phyloP scores from a whole-genome alignment of 2,329 filamentous ascomycete species.

The Hymenoscyphus fraxineus region DNA sequence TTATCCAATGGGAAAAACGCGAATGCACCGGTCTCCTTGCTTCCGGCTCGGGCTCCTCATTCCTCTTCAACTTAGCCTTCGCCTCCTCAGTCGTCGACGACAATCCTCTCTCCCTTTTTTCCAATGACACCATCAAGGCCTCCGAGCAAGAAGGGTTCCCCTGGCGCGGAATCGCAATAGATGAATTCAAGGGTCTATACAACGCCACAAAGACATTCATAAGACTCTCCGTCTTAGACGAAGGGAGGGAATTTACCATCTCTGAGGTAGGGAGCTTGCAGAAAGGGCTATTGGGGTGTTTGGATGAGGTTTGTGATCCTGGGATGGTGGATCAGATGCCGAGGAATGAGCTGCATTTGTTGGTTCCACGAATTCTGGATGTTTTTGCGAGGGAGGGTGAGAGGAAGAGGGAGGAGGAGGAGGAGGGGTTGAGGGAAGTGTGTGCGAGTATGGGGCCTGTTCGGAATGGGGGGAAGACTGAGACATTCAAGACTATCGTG shows the following conservation, averaged over 20 bases:
- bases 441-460: background rate
- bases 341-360: background rate
- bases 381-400: background rate
- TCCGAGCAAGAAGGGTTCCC: background rate
- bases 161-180: background rate
- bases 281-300: background rate
- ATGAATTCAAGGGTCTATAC: background rate
- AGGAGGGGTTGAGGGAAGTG: background rate
- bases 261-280: background rate
- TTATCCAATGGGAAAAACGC: conserved; percentile 1
- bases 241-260: background rate
- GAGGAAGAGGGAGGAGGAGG: background rate
- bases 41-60: background rate
- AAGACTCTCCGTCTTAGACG: background rate
- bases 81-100: background rate
- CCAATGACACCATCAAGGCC: background rate
- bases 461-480: background rate
- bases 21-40: background rate
- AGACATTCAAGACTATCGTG: background rate
- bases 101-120: background rate
- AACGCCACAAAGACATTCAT: background rate
- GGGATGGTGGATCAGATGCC: background rate
- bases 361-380: background rate
- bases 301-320: background rate
- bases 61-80: background rate